phyloP scores from a whole-genome alignment of 176 grass and related monocot genomes.

The Bolboschoenus planiculmis region DNA sequence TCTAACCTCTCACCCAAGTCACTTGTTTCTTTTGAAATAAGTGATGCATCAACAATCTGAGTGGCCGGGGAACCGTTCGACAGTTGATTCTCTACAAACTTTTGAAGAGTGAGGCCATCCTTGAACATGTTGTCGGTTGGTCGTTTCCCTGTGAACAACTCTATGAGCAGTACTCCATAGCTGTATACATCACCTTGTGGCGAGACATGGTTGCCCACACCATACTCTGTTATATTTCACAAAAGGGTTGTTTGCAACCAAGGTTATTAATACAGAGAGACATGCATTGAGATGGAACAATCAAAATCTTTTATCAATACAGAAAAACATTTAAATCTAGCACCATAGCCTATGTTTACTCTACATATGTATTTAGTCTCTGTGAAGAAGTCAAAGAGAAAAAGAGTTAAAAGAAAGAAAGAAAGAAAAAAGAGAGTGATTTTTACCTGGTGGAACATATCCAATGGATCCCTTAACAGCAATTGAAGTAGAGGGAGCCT shows the following conservation, averaged over 20 bases:
- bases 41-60: slow-evolving; percentile 10
- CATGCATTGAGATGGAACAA: neutral
- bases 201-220: slow-evolving; percentile 32
- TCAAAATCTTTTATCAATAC: neutral
- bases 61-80: neutral
- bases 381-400: neutral
- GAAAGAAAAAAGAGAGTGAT: neutral
- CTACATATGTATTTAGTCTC: neutral
- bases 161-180: slow-evolving; percentile 41
- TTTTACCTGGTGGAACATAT: slow-evolving; percentile 37
- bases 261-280: neutral
- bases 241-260: neutral
- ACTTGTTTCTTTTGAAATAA: slow-evolving; percentile 1
- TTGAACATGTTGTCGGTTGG: slow-evolving; percentile 42
- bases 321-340: neutral
- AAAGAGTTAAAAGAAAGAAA: neutral
- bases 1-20: neutral
- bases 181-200: slow-evolving; percentile 40
- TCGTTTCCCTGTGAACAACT: slow-evolving; percentile 40
- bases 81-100: slow-evolving; percentile 20
- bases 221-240: slow-evolving; percentile 33
- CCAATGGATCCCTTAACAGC: slow-evolving; percentile 33
- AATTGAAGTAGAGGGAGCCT: neutral
- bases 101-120: slow-evolving; percentile 36
- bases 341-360: neutral